Evolutionary conservation across 768 basidiomycete genomes (phyloP).

Genomic region (Amanita pseudoporphyria): DNA sequence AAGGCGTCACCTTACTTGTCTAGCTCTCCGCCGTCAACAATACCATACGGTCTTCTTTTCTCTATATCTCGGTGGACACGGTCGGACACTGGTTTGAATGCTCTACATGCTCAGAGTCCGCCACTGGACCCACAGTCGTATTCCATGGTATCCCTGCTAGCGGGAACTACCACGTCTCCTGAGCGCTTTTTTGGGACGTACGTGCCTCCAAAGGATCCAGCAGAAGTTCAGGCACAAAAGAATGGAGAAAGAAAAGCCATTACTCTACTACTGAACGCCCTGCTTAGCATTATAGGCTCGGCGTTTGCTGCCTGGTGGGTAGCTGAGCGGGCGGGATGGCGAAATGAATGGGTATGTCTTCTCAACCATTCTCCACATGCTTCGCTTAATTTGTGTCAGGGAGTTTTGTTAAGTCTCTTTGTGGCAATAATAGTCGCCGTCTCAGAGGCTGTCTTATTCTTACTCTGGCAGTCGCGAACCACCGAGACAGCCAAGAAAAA

Average conservation of each 20-base stretch:
- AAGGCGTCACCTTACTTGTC: conserved; percentile 32
- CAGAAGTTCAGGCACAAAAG: conserved; percentile 35
- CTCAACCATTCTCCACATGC: background rate
- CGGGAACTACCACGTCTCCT: conserved; percentile 72
- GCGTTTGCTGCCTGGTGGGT: conserved; percentile 71
- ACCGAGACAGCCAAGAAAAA: conserved; percentile 14
- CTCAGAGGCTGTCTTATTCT: conserved; percentile 59
- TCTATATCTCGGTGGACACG: conserved; percentile 63
- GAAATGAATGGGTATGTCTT: conserved; percentile 62
- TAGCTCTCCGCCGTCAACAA: conserved; percentile 28
- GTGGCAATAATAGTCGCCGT: conserved; percentile 58
- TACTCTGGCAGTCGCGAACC: conserved; percentile 56
- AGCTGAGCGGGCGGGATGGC: conserved; percentile 52
- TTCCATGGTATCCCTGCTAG: conserved; percentile 65
- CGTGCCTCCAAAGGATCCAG: conserved; percentile 33
- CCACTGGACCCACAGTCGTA: conserved; percentile 46
- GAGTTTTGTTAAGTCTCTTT: conserved; percentile 51
- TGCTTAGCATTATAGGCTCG: conserved; percentile 58
- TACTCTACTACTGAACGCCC: conserved; percentile 58
- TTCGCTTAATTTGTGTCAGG: conserved; percentile 16
- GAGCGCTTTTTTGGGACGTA: conserved; percentile 57
- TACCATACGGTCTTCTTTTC: conserved; percentile 53
- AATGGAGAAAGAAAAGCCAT: conserved; percentile 55
- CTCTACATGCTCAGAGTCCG: conserved; percentile 28
- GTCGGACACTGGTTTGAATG: conserved; percentile 32